Evolutionary conservation across 2,329 filamentous ascomycete species (phyloP).

Genomic region (Neofusicoccum sp.): DNA sequence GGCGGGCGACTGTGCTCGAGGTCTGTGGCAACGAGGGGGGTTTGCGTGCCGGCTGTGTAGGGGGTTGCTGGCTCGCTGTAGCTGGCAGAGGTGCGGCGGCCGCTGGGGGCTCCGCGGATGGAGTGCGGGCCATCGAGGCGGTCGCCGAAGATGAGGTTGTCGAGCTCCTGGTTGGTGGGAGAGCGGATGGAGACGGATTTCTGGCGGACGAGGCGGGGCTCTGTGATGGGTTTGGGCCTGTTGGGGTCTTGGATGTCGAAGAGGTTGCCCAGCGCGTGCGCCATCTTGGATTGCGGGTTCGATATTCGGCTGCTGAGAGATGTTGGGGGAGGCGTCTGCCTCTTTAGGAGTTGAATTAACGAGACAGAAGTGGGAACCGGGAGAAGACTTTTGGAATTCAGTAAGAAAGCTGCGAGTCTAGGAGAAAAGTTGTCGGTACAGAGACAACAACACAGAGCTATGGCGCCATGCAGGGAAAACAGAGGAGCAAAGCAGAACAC

Average conservation of each 20-base stretch:
- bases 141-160: constrained; percentile 12
- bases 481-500: too few species aligned
- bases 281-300: not conserved
- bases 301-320: not conserved
- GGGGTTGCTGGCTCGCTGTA: constrained; percentile 22
- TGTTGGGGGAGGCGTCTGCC: not conserved
- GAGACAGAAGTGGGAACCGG: too few species aligned
- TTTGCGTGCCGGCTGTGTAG: constrained; percentile 20
- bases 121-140: not conserved
- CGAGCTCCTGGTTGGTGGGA: constrained; percentile 3
- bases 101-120: not conserved
- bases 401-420: too few species aligned
- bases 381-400: too few species aligned
- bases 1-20: constrained; percentile 54
- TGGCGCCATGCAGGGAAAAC: too few species aligned
- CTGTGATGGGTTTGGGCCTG: not conserved
- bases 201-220: not conserved
- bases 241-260: constrained; percentile 6
- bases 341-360: too few species aligned
- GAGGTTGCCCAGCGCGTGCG: not conserved
- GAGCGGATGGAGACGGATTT: not conserved
- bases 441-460: too few species aligned
- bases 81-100: not conserved
- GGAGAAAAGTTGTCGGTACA: not conserved
- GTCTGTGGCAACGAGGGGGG: constrained; percentile 29